A percentile compares a stretch with the other conserved stretches of the same genome.
Conservation (phyloP, 2,329 filamentous ascomycete genomes). For the Trichothecium roseum region DNA sequence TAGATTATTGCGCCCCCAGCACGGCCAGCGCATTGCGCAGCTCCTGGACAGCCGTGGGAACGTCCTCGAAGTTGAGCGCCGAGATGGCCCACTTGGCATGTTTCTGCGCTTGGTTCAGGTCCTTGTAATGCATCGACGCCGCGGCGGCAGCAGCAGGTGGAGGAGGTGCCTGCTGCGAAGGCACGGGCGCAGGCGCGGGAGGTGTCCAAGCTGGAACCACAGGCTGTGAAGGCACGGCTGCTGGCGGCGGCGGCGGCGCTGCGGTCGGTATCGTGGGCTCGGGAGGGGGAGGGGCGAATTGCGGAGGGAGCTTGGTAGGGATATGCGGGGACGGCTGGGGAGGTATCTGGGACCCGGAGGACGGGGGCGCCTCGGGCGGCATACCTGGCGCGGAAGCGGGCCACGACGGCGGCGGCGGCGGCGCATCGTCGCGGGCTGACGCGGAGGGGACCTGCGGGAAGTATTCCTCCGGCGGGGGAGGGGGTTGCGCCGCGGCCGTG, state of each 20-base stretch:
- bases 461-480: constrained; percentile 18
- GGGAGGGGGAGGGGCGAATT: constrained; percentile 11
- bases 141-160: constrained; percentile 2
- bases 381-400: constrained; percentile 11
- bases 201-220: constrained; percentile 1
- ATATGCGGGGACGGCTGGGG: constrained; percentile 17
- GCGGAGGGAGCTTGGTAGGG: constrained; percentile 13
- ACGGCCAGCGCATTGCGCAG: constrained; percentile 62
- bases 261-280: constrained; percentile 14
- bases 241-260: constrained; percentile 6
- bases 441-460: constrained; percentile 16
- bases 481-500: constrained; percentile 10
- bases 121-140: constrained; percentile 24
- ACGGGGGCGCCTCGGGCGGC: constrained; percentile 9
- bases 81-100: constrained; percentile 97
- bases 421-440: too few species aligned
- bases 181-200: constrained; percentile 6
- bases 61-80: constrained; percentile 92
- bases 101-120: constrained; percentile 79
- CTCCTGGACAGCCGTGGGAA: constrained; percentile 80
- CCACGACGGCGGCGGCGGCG: neutral
- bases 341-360: constrained; percentile 12
- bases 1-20: constrained; percentile 45
- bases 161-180: constrained; percentile 4
- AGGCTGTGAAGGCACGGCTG: constrained; percentile 1